These are phyloP conservation scores for Colletotrichum costaricense DNA, from an alignment of 2,329 filamentous ascomycete species.

Conservation along the genomic window DNA sequence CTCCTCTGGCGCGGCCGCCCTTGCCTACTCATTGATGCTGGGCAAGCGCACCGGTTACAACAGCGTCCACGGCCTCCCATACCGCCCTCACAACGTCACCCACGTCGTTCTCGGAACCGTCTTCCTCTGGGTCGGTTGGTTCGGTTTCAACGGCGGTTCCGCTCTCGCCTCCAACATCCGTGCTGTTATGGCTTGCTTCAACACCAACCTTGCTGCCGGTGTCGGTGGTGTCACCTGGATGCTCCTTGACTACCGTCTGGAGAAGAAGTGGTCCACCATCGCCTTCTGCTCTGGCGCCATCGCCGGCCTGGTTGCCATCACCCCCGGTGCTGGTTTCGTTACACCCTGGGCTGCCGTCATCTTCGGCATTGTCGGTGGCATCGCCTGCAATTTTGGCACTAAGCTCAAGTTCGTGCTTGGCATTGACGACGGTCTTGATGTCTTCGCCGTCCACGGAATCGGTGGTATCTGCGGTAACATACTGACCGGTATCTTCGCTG, in stretches of 20 bases:
- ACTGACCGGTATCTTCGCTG: slow-evolving; percentile 81
- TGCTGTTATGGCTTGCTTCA: slow-evolving; percentile 88
- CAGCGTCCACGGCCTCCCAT: slow-evolving; percentile 70
- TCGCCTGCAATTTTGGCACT: slow-evolving; percentile 85
- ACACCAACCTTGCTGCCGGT: slow-evolving; percentile 88
- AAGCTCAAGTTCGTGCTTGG: slow-evolving; percentile 82
- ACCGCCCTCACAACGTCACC: slow-evolving; percentile 79
- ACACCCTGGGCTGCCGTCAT: slow-evolving; percentile 72
- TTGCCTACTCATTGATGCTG: slow-evolving; percentile 80
- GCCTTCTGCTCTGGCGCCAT: slow-evolving; percentile 94
- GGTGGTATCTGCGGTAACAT: slow-evolving; percentile 86
- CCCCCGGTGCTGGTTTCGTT: slow-evolving; percentile 88
- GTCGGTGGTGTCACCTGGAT: slow-evolving; percentile 87
- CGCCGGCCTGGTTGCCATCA: slow-evolving; percentile 88
- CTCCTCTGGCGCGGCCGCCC: slow-evolving; percentile 75
- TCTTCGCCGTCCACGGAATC: slow-evolving; percentile 90
- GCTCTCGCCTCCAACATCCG: slow-evolving; percentile 86
- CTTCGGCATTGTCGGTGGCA: slow-evolving; percentile 69
- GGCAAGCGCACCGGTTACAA: slow-evolving; percentile 75
- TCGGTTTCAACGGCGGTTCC: slow-evolving; percentile 92
- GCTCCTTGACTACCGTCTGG: slow-evolving; percentile 88
- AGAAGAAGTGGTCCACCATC: slow-evolving; percentile 93
- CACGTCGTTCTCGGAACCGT: slow-evolving; percentile 79
- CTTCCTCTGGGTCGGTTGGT: slow-evolving; percentile 94
- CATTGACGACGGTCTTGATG: slow-evolving; percentile 89